A percentile compares a stretch with the other conserved stretches of the same genome.
These are phyloP conservation scores for Glaciozyma martinii DNA, from an alignment of 768 basidiomycete species.

Conservation along the genomic window DNA sequence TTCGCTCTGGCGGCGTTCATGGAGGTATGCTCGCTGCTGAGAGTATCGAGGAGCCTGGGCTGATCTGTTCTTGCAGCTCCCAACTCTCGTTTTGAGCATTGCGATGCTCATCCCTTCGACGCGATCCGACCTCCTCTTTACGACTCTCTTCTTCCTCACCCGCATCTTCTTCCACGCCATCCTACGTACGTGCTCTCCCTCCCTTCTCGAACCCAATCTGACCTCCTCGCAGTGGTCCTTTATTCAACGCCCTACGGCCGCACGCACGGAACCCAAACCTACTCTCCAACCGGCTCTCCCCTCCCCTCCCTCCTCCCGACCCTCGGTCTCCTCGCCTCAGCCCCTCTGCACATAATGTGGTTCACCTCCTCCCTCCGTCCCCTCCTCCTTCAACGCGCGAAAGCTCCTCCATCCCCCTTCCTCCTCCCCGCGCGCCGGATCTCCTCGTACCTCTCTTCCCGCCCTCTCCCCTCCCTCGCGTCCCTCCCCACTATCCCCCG, in stretches of 20 bases:
- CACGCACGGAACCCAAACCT: not conserved
- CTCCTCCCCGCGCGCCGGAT: not conserved
- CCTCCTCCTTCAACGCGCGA: not conserved
- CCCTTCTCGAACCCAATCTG: not conserved
- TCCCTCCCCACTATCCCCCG: too few species aligned
- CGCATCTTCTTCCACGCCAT: conserved; percentile 2
- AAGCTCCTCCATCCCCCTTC: not conserved
- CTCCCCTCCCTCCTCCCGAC: not conserved
- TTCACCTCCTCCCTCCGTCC: conserved; percentile 1
- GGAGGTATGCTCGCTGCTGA: not conserved
- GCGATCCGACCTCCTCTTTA: conserved; percentile 1
- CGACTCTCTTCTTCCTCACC: conserved; percentile 3
- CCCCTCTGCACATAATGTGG: conserved; percentile 5
- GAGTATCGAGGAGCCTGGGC: not conserved
- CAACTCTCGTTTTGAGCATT: not conserved
- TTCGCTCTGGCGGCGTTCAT: not conserved
- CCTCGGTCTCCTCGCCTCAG: conserved; percentile 1
- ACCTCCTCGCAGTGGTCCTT: not conserved
- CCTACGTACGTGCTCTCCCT: not conserved
- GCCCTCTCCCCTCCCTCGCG: not conserved
- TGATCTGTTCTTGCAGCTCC: not conserved
- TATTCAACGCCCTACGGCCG: not conserved
- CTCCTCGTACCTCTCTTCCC: conserved; percentile 1
- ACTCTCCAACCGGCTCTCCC: not conserved
- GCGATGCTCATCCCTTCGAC: conserved; percentile 2